phyloP scores from a whole-genome alignment of 2,329 filamentous ascomycete species.

The Microdochium bolleyi region DNA sequence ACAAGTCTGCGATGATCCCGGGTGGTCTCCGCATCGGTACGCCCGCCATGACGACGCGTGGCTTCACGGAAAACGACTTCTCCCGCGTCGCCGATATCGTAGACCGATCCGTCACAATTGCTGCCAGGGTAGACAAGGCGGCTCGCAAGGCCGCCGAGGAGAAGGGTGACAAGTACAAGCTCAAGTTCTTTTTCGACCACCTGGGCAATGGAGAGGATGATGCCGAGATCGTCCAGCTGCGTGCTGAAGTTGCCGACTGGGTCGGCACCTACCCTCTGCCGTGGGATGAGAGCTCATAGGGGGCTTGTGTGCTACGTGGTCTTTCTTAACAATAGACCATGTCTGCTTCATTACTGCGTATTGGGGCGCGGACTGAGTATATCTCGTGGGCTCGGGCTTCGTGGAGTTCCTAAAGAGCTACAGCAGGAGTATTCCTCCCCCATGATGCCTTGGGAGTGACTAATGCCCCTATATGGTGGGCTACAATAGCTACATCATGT shows the following conservation, averaged over 20 bases:
- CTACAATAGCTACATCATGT: too few relatives aligned
- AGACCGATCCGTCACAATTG: constrained; percentile 73
- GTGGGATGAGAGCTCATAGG: constrained; percentile 37
- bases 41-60: constrained; percentile 94
- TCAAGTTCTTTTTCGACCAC: constrained; percentile 61
- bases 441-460: too few relatives aligned
- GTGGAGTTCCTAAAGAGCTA: too few relatives aligned
- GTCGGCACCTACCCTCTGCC: constrained; percentile 66
- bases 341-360: too few relatives aligned
- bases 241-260: constrained; percentile 71
- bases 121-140: constrained; percentile 66
- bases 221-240: constrained; percentile 63
- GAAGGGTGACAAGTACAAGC: constrained; percentile 57
- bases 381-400: too few relatives aligned
- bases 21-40: constrained; percentile 91
- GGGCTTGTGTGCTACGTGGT: background rate
- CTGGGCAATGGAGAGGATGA: constrained; percentile 61
- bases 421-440: too few relatives aligned
- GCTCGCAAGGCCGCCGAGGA: constrained; percentile 62
- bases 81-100: constrained; percentile 78
- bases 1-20: constrained; percentile 86
- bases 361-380: too few relatives aligned
- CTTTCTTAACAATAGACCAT: background rate
- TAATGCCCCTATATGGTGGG: too few relatives aligned
- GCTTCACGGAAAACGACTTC: constrained; percentile 87